These are phyloP conservation scores for Candida lessepsii DNA, from an alignment of 805 yeast species.

Conservation along the genomic window DNA sequence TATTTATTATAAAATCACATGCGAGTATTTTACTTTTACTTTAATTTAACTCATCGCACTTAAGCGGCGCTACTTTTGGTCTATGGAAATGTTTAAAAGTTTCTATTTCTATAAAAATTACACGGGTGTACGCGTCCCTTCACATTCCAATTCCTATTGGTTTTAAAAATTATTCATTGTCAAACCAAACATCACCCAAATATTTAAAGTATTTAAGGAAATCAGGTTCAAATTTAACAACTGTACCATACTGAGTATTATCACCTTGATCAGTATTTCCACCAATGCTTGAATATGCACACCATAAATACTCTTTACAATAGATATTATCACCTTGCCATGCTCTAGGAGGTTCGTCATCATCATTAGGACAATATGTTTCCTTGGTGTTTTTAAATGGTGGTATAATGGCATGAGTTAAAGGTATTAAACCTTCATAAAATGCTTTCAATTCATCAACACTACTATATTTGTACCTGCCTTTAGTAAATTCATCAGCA, in stretches of 20 bases:
- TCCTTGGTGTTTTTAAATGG: constrained; percentile 44
- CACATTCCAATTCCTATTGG: too few relatives aligned
- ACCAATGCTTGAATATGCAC: constrained; percentile 59
- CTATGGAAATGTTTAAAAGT: too few relatives aligned
- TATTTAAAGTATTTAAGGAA: constrained; percentile 34
- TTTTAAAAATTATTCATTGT: constrained; percentile 31
- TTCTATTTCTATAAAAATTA: too few relatives aligned
- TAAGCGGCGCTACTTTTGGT: too few relatives aligned
- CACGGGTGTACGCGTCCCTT: too few relatives aligned
- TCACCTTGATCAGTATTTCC: constrained; percentile 30
- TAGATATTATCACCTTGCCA: constrained; percentile 52
- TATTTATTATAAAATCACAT: too few relatives aligned
- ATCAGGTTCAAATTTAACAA: constrained; percentile 38
- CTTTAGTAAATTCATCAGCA: constrained; percentile 27
- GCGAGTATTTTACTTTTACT: too few relatives aligned
- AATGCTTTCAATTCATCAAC: constrained; percentile 25
- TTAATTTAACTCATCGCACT: too few relatives aligned
- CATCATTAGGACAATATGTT: constrained; percentile 28
- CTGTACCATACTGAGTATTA: constrained; percentile 41
- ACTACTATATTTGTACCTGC: constrained; percentile 20
- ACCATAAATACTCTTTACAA: constrained; percentile 60
- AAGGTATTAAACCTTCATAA: constrained; percentile 34
- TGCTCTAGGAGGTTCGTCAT: constrained; percentile 49
- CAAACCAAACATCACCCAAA: constrained; percentile 55
- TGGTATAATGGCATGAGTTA: constrained; percentile 50